Base-by-base conservation (phyloP, 441 rosid genomes). In the Corymbia citriodora region DNA sequence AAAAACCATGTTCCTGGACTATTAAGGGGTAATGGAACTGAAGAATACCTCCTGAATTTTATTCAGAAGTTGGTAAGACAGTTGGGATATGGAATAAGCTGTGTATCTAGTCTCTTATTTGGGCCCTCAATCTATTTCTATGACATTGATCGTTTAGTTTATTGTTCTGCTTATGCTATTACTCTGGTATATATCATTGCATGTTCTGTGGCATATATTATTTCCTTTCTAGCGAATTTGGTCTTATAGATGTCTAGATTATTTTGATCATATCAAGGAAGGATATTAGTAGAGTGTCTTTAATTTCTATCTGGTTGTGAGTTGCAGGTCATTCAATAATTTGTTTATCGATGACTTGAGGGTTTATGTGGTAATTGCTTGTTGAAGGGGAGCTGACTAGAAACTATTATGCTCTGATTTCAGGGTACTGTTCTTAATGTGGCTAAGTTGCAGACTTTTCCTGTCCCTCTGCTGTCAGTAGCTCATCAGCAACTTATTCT, bases 401-500 rank as follows among this genome's bases (percentile, higher is more conserved):
- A 72, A 18, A 72, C 48, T 72, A 72, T 21, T 79, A 81, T 61
- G 88, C 87, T 91, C 85, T 10, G 88, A 93, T 93, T 92, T 90
- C 91, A 98, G 99, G 98, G 97, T 50, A 68, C 88, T 90, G 94
- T 95, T 92, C 90, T 95, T 93, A 96, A 95, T 92, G 93, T 92
- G 94, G 99, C 99, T 91, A 98, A 97, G 91, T 93, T 92, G 15
- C 96, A 96, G 68, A 89, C 94, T 82, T 98, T 98, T 93, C 99
- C 99, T 92, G 95, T 95, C 93, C 99, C 98, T 53, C 97, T 98
- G 91, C 91, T 95, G 92, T 95, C 99, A 63, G 94, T 94, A 94
- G 97, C 99, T 90, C 95, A 96, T 92, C 99, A 97, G 92, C 99
- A 97, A 91, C 95, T 98, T 88, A 94, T 96, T 93, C 95, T 93